Percentiles rank a stretch among this genome's conserved stretches.
Evolutionary conservation across 2,329 filamentous ascomycete genomes (phyloP).

Genomic region (Aureobasidium leucospermi): DNA sequence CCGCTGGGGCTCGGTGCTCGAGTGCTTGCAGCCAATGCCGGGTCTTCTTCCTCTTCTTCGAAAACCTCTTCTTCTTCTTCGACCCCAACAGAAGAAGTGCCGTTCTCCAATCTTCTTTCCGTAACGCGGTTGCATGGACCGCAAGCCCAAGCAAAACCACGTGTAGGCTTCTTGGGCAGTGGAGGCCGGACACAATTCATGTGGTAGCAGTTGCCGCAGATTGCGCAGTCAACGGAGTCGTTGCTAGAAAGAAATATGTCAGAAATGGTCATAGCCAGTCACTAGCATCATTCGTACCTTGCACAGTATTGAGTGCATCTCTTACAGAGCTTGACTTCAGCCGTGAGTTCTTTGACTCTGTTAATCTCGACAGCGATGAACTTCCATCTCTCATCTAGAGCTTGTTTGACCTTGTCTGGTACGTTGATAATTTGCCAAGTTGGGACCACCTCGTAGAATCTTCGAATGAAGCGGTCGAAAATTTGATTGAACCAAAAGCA

Average conservation of each 20-base stretch:
- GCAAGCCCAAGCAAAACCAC: slow-evolving; percentile 97
- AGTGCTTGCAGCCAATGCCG: slow-evolving; percentile 51
- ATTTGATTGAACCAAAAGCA: slow-evolving; percentile 96
- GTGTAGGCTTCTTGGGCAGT: slow-evolving; percentile 87
- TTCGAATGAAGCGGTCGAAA: slow-evolving; percentile 96
- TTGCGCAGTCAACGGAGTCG: slow-evolving; percentile 94
- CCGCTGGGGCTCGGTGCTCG: slow-evolving; percentile 44
- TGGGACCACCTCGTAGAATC: slow-evolving; percentile 94
- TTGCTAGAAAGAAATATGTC: slow-evolving; percentile 46
- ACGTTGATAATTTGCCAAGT: slow-evolving; percentile 92
- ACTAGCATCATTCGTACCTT: slow-evolving; percentile 52
- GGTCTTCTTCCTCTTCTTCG: slow-evolving; percentile 56
- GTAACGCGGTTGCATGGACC: slow-evolving; percentile 93
- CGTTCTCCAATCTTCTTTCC: slow-evolving; percentile 83
- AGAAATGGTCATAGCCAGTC: slow-evolving; percentile 18
- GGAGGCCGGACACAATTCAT: slow-evolving; percentile 96
- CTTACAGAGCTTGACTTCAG: slow-evolving; percentile 93
- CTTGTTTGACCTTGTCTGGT: slow-evolving; percentile 87
- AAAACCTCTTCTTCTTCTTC: slow-evolving; percentile 60
- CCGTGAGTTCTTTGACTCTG: slow-evolving; percentile 89
- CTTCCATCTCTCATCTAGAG: slow-evolving; percentile 92
- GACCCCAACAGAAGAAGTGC: slow-evolving; percentile 60
- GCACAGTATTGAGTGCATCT: slow-evolving; percentile 86
- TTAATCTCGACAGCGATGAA: slow-evolving; percentile 92
- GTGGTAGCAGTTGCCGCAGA: slow-evolving; percentile 92